Evolutionary conservation across 225 moss, liverwort and hornwort genomes (phyloP).

Genomic region (Physcomitrellopsis africana): DNA sequence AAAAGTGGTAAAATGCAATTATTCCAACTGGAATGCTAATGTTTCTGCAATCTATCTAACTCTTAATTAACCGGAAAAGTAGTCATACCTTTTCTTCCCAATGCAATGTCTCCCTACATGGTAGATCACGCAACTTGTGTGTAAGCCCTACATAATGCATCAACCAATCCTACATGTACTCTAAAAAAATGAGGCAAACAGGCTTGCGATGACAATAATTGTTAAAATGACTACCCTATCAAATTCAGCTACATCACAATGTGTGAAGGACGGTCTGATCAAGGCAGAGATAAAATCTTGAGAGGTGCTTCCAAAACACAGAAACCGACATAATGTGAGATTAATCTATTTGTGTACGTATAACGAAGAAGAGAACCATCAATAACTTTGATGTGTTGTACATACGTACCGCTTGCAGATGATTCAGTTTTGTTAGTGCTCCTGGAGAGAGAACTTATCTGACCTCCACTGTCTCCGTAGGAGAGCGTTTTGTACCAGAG

Average conservation of each 20-base stretch:
- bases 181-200: no score
- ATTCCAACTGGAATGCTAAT: neutral
- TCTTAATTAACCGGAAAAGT: neutral
- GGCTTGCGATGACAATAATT: no score
- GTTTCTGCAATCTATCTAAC: neutral
- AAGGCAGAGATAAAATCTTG: neutral
- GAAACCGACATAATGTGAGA: neutral
- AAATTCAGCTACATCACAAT: neutral
- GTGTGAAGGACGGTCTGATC: neutral
- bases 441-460: conserved; percentile 51
- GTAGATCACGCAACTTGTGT: conserved; percentile 67
- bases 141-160: conserved; percentile 44
- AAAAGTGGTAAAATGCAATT: neutral
- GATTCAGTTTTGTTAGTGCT: conserved; percentile 65
- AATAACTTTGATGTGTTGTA: neutral
- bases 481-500: neutral
- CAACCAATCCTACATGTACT: neutral
- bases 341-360: neutral
- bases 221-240: neutral
- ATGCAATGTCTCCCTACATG: conserved; percentile 58
- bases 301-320: neutral
- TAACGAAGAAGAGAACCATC: neutral
- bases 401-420: conserved; percentile 51
- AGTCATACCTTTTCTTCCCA: conserved; percentile 56
- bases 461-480: conserved; percentile 57